Evolutionary conservation across 2,329 filamentous ascomycete species (phyloP).

Genomic region (Monascus ruber): DNA sequence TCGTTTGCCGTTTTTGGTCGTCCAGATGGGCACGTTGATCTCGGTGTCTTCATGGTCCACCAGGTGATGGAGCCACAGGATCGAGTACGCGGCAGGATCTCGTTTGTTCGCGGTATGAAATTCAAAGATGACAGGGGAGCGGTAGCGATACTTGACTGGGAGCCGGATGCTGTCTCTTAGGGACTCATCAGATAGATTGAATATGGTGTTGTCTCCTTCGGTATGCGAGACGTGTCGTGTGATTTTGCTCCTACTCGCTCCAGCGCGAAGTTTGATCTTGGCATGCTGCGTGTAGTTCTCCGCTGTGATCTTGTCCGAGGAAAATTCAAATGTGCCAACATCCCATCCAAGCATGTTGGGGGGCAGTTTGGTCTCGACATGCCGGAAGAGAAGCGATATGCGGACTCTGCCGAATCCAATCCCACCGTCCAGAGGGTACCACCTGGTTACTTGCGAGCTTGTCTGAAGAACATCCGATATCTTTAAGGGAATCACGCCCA

Average conservation of each 20-base stretch:
- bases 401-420: conserved; percentile 84
- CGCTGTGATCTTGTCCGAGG: conserved; percentile 57
- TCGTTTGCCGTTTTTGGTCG: conserved; percentile 60
- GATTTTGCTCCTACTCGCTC: conserved; percentile 66
- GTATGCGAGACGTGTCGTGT: conserved; percentile 50
- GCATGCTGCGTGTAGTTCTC: conserved; percentile 49
- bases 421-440: conserved; percentile 94
- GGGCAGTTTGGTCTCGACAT: conserved; percentile 76
- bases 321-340: conserved; percentile 86
- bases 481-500: conserved; percentile 83
- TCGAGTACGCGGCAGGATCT: conserved; percentile 60
- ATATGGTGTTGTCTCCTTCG: conserved; percentile 50
- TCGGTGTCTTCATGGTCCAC: conserved; percentile 65
- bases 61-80: conserved; percentile 77
- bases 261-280: conserved; percentile 70
- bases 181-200: conserved; percentile 42
- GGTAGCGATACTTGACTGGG: conserved; percentile 81
- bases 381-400: conserved; percentile 81
- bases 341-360: conserved; percentile 83
- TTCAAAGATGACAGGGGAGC: conserved; percentile 81
- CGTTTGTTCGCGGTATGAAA: conserved; percentile 62
- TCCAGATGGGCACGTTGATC: conserved; percentile 86
- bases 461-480: conserved; percentile 80
- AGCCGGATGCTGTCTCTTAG: conserved; percentile 53
- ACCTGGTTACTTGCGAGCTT: conserved; percentile 73